Evolutionary conservation across 1,284 basidiomycete species (phyloP), one percentile per base, ranked within the genome.

Genomic region (Cryptococcus sp.): DNA sequence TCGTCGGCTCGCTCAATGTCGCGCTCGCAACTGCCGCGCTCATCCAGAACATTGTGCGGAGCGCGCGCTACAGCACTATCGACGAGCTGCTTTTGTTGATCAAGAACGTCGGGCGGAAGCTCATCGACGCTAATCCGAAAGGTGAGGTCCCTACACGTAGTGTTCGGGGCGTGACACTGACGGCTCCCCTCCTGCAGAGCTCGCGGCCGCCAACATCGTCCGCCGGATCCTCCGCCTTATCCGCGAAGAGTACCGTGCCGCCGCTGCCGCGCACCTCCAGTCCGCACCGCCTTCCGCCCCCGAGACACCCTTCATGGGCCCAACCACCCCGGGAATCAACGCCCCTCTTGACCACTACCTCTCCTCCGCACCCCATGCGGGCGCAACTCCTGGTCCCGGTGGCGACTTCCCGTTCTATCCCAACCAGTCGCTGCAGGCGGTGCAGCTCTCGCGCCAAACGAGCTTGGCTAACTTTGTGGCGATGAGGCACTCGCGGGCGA

Each of bases 171-270:
- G 44, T 21, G 23, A 21, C 16, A 23, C 35, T 15, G 18, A 8
- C 28, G 9, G n/a, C n/a, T n/a, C 28, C 28, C 28, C 28, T 50
- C 23, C 39, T 37, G 11, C 67, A 93, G 95, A 98, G 73, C 88
- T 94, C 68, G 88, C 91, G 44, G 88, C 96, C 42, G 92, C 91
- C 13, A 98, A 97, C 73, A 95, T 93, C 35, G 87, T 95, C 46
- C 84, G 93, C 37, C 88, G 92, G 66, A 86, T 97, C 39, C 80
- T 96, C 36, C 91, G 93, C 70, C 87, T 96, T 68, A 87, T 98
- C 60, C 84, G 91, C 49, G 95, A 98, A 78, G 95, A 98, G 71
- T 93, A 92, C 73, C 82, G 87, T 59, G 68, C 71, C 7, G 64
- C 66, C 18, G 62, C 60, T 12, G 64, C 62, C 13, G 67, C 69